These are phyloP conservation scores for Hansenula sp. DNA, from an alignment of 1,139 yeast genomes.

Conservation along the genomic window DNA sequence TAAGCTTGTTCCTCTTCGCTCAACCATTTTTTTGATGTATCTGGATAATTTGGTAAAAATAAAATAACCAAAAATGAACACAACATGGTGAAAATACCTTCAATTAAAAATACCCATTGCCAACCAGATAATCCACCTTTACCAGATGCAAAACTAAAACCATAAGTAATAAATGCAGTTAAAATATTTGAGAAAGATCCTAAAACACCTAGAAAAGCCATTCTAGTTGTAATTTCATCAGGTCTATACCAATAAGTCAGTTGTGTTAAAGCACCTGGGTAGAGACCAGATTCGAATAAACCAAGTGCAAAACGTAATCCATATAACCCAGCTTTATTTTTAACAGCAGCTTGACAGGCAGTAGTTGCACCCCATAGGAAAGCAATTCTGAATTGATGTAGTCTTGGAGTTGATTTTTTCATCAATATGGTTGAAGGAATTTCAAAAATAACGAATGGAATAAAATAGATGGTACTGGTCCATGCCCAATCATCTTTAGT, in stretches of 20 bases:
- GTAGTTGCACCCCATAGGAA: conserved; percentile 10
- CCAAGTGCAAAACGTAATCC: conserved; percentile 37
- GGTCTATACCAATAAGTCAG: conserved; percentile 11
- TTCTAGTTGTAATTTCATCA: conserved; percentile 9
- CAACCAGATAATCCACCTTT: conserved; percentile 31
- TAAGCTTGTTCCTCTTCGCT: conserved; percentile 29
- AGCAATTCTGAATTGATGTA: conserved; percentile 11
- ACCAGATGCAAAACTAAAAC: conserved; percentile 19
- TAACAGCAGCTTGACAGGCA: conserved; percentile 10
- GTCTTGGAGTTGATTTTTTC: conserved; percentile 10
- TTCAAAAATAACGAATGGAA: conserved; percentile 12
- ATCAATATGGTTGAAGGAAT: conserved; percentile 9
- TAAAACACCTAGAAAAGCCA: conserved; percentile 8
- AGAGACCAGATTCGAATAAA: conserved; percentile 36
- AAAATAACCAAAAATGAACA: conserved; percentile 27
- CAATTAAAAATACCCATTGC: conserved; percentile 35
- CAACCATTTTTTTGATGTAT: conserved; percentile 32
- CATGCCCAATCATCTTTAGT: conserved; percentile 12
- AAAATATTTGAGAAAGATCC: conserved; percentile 7
- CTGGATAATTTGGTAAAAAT: conserved; percentile 41
- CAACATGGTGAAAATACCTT: conserved; percentile 32
- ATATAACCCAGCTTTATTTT: conserved; percentile 25
- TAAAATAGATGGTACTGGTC: conserved; percentile 8
- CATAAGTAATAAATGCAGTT: conserved; percentile 9
- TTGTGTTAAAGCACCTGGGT: conserved; percentile 27